Evolutionary conservation across 805 yeast genomes (phyloP).

Genomic region (Kuraishia capsulata): DNA sequence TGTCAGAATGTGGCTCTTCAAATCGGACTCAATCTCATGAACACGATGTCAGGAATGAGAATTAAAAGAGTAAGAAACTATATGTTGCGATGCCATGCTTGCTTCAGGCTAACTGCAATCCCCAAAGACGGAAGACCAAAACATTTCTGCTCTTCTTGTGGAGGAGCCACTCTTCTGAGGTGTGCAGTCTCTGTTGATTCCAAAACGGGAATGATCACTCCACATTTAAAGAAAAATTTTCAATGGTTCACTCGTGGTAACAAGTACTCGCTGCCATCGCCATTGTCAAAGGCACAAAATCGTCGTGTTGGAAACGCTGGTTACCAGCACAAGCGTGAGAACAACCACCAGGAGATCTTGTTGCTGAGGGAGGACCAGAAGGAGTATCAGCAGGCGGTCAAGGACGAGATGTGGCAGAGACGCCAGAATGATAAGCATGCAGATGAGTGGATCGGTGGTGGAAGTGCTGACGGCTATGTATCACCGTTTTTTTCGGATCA

Average conservation of each 20-base stretch:
- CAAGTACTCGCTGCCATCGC: constrained; percentile 74
- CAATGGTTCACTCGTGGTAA: constrained; percentile 92
- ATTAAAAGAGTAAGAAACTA: constrained; percentile 81
- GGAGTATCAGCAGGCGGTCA: constrained; percentile 82
- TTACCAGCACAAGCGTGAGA: constrained; percentile 60
- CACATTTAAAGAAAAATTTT: constrained; percentile 84
- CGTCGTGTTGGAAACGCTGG: constrained; percentile 74
- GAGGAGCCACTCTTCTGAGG: constrained; percentile 83
- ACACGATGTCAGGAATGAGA: constrained; percentile 72
- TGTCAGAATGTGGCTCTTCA: constrained; percentile 93
- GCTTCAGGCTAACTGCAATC: constrained; percentile 75
- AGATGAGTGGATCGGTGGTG: constrained; percentile 92
- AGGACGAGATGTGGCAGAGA: constrained; percentile 81
- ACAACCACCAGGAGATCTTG: constrained; percentile 43
- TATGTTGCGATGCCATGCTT: constrained; percentile 96
- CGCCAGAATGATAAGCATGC: constrained; percentile 78
- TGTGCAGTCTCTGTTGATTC: constrained; percentile 84
- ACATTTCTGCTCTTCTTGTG: constrained; percentile 94
- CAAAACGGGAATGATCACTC: constrained; percentile 70
- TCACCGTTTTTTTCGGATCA: constrained; percentile 76
- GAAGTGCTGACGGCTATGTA: constrained; percentile 75
- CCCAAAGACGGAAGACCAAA: constrained; percentile 67
- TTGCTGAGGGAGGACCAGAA: constrained; percentile 88
- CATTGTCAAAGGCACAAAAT: constrained; percentile 67
- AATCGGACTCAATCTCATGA: constrained; percentile 80